Percentiles rank a stretch among this genome's conserved stretches.
phyloP scores from a whole-genome alignment of 176 grass and related monocot genomes.

The Typha latifolia region DNA sequence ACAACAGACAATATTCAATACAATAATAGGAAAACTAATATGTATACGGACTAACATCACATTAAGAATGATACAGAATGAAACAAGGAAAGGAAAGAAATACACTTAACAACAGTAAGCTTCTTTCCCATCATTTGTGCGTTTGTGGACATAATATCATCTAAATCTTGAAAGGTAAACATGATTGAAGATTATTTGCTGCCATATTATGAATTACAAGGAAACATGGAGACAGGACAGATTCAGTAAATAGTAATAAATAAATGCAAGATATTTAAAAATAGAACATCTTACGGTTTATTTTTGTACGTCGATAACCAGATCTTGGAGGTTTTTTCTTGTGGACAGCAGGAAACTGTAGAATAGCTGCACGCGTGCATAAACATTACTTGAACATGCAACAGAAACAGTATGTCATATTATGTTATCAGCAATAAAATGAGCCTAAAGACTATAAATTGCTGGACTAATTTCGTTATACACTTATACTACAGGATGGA shows the following conservation, averaged over 20 bases:
- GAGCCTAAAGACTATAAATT: too few species aligned
- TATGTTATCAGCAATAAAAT: background rate
- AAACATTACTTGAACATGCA: background rate
- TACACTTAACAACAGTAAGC: too few species aligned
- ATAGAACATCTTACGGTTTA: slow-evolving; percentile 56
- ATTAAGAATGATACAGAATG: too few species aligned
- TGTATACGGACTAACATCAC: too few species aligned
- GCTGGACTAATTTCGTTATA: too few species aligned
- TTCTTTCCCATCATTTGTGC: too few species aligned
- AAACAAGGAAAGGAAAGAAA: too few species aligned
- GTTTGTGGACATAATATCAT: too few species aligned
- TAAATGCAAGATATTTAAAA: background rate
- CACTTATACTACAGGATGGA: too few species aligned
- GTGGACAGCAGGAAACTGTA: slow-evolving; percentile 47
- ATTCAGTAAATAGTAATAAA: background rate
- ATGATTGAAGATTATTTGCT: background rate
- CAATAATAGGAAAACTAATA: too few species aligned
- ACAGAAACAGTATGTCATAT: background rate
- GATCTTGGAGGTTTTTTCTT: slow-evolving; percentile 46
- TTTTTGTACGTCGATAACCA: slow-evolving; percentile 60
- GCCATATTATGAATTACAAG: background rate
- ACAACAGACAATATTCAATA: too few species aligned
- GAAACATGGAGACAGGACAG: background rate
- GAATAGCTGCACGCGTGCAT: slow-evolving; percentile 42
- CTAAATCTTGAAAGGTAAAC: background rate